Conservation (phyloP, 2,329 filamentous ascomycete species). For the Beauveria sp. region DNA sequence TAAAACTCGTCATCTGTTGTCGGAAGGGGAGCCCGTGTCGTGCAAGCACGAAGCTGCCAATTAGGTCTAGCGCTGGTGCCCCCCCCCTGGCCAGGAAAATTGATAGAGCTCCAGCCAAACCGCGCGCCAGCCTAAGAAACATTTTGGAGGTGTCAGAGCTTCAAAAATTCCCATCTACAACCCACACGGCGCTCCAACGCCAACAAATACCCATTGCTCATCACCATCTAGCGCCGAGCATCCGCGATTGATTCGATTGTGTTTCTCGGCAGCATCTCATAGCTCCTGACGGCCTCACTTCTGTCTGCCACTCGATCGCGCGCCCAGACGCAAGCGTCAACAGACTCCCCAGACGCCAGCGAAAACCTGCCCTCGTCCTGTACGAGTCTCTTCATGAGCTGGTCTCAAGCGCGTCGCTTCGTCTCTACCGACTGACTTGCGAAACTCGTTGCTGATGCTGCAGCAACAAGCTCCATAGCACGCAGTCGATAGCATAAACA, state of each 20-base stretch:
- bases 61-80: slow-evolving; percentile 4
- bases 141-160: slow-evolving; percentile 6
- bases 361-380: not conserved
- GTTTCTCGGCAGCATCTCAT: not conserved
- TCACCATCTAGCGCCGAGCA: not conserved
- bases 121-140: slow-evolving; percentile 6
- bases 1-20: not conserved
- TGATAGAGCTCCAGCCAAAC: slow-evolving; percentile 10
- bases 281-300: not conserved
- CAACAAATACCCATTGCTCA: slow-evolving; percentile 4
- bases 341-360: not conserved
- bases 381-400: slow-evolving; percentile 4
- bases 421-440: not conserved
- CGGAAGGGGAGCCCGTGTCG: not conserved
- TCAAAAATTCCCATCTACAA: slow-evolving; percentile 9
- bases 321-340: not conserved
- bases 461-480: not conserved
- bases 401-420: slow-evolving; percentile 5
- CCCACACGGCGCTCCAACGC: slow-evolving; percentile 3
- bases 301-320: not conserved
- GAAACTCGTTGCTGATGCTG: not conserved
- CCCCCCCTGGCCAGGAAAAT: slow-evolving; percentile 10
- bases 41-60: not conserved
- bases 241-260: not conserved
- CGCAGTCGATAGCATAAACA: not conserved